phyloP scores from a whole-genome alignment of 371 early-diverging fungal genomes.

The Parasitella parasitica region DNA sequence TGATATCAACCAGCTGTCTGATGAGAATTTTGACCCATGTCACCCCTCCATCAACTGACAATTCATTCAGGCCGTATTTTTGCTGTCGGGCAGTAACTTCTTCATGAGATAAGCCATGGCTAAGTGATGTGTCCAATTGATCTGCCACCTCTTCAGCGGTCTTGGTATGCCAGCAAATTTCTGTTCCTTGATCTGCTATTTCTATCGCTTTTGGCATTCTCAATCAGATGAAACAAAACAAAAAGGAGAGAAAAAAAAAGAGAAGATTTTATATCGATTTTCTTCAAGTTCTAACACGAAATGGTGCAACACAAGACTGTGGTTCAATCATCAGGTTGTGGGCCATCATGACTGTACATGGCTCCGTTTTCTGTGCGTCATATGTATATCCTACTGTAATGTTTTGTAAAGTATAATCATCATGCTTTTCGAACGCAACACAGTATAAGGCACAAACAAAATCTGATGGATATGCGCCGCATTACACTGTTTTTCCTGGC shows the following conservation, averaged over 20 bases:
- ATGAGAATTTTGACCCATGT: constrained; percentile 69
- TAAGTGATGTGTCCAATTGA: constrained; percentile 5
- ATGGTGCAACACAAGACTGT: too few relatives aligned
- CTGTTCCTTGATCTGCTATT: not conserved
- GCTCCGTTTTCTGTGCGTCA: too few relatives aligned
- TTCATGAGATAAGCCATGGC: constrained; percentile 58
- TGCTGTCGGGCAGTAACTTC: constrained; percentile 53
- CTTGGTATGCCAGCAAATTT: constrained; percentile 5
- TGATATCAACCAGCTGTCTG: constrained; percentile 79
- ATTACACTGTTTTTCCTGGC: too few relatives aligned
- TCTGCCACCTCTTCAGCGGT: not conserved
- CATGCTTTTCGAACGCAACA: too few relatives aligned
- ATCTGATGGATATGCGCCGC: too few relatives aligned
- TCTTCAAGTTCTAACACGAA: too few relatives aligned
- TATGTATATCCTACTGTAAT: too few relatives aligned
- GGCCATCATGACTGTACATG: too few relatives aligned
- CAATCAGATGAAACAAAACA: not conserved
- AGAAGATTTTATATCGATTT: too few relatives aligned
- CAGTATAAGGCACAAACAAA: too few relatives aligned
- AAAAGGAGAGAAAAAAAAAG: not conserved
- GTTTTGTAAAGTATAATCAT: too few relatives aligned
- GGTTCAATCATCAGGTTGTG: too few relatives aligned
- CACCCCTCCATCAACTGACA: constrained; percentile 60
- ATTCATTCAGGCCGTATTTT: constrained; percentile 74
- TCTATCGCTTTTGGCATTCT: not conserved